Conservation (phyloP, 805 yeast species). For the Candida manassasensis region DNA sequence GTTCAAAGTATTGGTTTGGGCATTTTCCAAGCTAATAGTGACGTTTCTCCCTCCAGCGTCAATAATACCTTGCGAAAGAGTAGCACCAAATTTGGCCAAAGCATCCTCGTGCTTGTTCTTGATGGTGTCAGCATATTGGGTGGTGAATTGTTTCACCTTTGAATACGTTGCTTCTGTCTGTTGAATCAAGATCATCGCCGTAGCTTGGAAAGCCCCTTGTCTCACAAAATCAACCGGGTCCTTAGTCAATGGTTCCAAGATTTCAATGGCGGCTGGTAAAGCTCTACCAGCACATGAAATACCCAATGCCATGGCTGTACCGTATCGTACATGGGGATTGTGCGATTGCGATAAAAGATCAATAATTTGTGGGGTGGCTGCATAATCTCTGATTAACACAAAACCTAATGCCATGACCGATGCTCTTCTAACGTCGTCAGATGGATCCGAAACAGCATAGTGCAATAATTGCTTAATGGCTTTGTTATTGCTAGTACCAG, state of each 20-base stretch:
- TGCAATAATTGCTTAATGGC: conserved; percentile 86
- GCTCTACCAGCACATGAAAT: conserved; percentile 96
- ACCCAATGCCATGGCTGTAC: conserved; percentile 96
- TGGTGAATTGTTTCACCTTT: conserved; percentile 72
- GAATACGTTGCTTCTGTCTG: conserved; percentile 81
- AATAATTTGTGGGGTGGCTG: conserved; percentile 92
- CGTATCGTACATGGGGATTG: conserved; percentile 97
- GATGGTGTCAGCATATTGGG: conserved; percentile 69
- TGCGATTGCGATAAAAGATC: conserved; percentile 90
- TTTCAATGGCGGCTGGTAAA: conserved; percentile 80
- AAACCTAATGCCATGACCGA: conserved; percentile 91
- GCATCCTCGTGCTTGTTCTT: conserved; percentile 92
- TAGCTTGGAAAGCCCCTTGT: conserved; percentile 93
- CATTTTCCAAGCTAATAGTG: conserved; percentile 85
- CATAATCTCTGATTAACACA: conserved; percentile 81
- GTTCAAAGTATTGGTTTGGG: conserved; percentile 85
- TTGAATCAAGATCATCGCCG: conserved; percentile 84
- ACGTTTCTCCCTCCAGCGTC: conserved; percentile 99
- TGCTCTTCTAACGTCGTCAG: conserved; percentile 94
- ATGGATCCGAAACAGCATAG: conserved; percentile 93
- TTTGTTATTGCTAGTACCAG: conserved; percentile 87
- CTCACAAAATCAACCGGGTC: conserved; percentile 97
- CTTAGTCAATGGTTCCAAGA: conserved; percentile 84
- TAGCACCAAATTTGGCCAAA: conserved; percentile 95
- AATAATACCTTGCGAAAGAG: conserved; percentile 93